Evolutionary conservation across 768 basidiomycete genomes (phyloP).

Genomic region (Pulveroboletus sp.): DNA sequence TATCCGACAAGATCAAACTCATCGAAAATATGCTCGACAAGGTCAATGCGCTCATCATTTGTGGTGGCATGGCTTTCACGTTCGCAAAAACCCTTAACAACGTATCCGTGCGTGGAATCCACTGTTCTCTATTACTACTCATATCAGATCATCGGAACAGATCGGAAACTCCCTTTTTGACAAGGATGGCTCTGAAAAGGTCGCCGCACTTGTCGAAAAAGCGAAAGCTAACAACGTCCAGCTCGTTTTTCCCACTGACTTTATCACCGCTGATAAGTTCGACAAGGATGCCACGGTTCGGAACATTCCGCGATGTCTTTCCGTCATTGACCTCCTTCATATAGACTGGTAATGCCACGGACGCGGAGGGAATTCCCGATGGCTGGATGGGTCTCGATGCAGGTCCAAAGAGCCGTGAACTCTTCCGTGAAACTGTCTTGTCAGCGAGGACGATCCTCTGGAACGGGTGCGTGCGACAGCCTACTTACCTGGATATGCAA

Average conservation of each 20-base stretch:
- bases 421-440: constrained; percentile 75
- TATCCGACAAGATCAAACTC: constrained; percentile 97
- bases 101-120: constrained; percentile 48
- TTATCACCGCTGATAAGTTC: constrained; percentile 92
- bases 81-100: constrained; percentile 93
- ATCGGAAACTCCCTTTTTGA: constrained; percentile 97
- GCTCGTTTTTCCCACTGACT: constrained; percentile 94
- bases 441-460: constrained; percentile 95
- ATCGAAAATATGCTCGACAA: constrained; percentile 99
- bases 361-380: constrained; percentile 81
- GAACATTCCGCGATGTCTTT: not conserved
- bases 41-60: constrained; percentile 94
- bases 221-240: constrained; percentile 89
- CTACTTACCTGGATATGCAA: not conserved
- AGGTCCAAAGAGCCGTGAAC: constrained; percentile 75
- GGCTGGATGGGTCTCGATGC: constrained; percentile 95
- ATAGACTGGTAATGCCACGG: constrained; percentile 72
- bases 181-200: constrained; percentile 81
- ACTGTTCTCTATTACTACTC: not conserved
- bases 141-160: constrained; percentile 27
- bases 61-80: constrained; percentile 98
- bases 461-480: constrained; percentile 65
- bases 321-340: constrained; percentile 5
- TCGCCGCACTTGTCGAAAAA: constrained; percentile 78
- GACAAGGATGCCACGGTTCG: constrained; percentile 82